Evolutionary conservation across 352 stramenopile species (phyloP), one percentile per base, ranked within the genome.

Genomic region (Phytophthora multivora): DNA sequence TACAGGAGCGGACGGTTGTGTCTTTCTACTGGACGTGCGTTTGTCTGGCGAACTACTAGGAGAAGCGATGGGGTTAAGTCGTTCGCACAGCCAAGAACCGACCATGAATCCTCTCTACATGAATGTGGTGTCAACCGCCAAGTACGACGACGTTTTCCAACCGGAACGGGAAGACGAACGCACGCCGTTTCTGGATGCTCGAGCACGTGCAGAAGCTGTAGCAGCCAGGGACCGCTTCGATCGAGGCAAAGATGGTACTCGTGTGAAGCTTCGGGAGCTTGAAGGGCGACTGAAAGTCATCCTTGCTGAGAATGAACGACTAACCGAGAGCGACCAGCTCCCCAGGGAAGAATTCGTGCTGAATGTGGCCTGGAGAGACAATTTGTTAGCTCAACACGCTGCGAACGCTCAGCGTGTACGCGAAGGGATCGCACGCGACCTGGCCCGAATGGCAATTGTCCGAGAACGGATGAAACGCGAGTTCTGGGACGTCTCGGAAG

Each of bases 291-390:
- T 96, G 11, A 83, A 89, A 50, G 43, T 68, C 2, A 66, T 97
- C 52, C 64, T 97, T 1, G 61, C 71, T 8, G 80, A 90, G 25
- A 97, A 97, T 49, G 80, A 84, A 8, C 68, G 66, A 30, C 65
- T 93, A 2, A 73, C 83, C 0, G 86, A 91, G 42, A 66, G 28
- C 4, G 89, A 97, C 51, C 80, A 79, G 3, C 79, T 98, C 8
- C 52, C 57, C 7, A 78, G 90, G 6, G 84, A 95, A 52, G 90
- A 97, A 52, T 97, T 98, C 59, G 89, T 97, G 7, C 62, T 98
- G 45, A 96, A 98, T 59, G 65, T 87, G 6, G 80, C 77, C 3
- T 92, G 90, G 71, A 74, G 81, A 8, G 83, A 91, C 21, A 60
- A 58, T 12, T 64, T 93, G 2, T 48, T 85, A 19, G 59, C 60